These are phyloP conservation scores for Fusarium penzigii DNA, from an alignment of 2,329 filamentous ascomycete species.

Conservation along the genomic window DNA sequence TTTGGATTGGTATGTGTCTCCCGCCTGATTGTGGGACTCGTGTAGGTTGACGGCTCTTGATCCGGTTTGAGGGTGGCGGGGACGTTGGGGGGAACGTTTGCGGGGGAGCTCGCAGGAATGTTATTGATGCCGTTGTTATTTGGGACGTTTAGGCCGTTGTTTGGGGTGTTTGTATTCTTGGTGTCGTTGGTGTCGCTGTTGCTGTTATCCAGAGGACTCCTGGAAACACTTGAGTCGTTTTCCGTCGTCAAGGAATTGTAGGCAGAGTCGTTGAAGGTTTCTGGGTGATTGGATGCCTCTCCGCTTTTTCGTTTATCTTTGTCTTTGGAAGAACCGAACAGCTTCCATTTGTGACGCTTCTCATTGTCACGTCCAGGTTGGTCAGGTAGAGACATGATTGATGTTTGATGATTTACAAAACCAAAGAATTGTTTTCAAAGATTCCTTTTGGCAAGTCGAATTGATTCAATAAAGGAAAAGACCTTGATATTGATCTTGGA, in stretches of 20 bases:
- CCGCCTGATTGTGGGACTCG: constrained; percentile 13
- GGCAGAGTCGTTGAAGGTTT: constrained; percentile 20
- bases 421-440: too few species aligned
- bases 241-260: constrained; percentile 29
- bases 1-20: constrained; percentile 21
- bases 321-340: constrained; percentile 28
- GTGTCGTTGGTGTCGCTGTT: constrained; percentile 3
- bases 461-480: too few species aligned
- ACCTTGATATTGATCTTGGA: not conserved
- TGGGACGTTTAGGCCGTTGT: too few species aligned
- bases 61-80: not conserved
- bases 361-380: constrained; percentile 11
- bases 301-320: constrained; percentile 16
- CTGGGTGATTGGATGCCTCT: constrained; percentile 4
- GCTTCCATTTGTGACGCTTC: constrained; percentile 28
- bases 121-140: not conserved
- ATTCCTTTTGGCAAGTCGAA: too few species aligned
- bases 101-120: not conserved
- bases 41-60: constrained; percentile 3
- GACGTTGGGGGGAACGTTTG: not conserved
- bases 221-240: constrained; percentile 9
- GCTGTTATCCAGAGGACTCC: not conserved
- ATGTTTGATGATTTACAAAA: not conserved
- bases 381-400: constrained; percentile 13
- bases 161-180: not conserved